Percentiles rank a stretch among this genome's conserved stretches.
phyloP scores from a whole-genome alignment of 1,284 basidiomycete genomes.

The Austroboletus niveus region DNA sequence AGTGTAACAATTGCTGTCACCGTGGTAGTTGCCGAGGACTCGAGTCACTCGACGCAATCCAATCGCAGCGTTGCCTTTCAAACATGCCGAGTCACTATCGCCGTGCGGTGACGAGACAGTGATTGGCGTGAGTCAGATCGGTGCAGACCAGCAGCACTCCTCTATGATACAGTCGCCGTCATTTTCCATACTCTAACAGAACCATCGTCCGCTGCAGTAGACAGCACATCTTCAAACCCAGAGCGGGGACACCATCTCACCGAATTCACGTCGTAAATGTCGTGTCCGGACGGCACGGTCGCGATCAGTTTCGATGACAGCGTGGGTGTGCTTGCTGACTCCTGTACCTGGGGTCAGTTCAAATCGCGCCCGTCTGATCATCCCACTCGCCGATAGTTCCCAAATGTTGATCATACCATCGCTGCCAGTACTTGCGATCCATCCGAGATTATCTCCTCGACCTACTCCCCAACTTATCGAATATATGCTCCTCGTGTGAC shows the following conservation, averaged over 20 bases:
- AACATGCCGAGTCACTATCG: too few relatives aligned
- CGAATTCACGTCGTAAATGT: conserved; percentile 74
- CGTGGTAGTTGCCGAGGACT: too few relatives aligned
- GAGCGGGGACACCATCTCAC: conserved; percentile 73
- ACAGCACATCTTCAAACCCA: conserved; percentile 62
- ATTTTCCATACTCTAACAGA: conserved; percentile 65
- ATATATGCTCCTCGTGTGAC: conserved; percentile 76
- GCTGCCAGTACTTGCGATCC: conserved; percentile 73
- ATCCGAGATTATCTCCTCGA: conserved; percentile 52
- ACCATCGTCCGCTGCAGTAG: conserved; percentile 81
- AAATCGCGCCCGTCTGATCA: background rate
- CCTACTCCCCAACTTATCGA: conserved; percentile 78
- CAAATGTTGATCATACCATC: conserved; percentile 78
- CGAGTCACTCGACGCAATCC: too few relatives aligned
- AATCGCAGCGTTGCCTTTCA: too few relatives aligned
- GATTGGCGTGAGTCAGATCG: too few relatives aligned
- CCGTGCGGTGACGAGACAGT: too few relatives aligned
- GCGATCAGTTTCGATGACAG: conserved; percentile 49
- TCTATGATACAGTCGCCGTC: background rate
- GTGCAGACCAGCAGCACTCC: background rate
- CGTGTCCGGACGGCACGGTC: conserved; percentile 60
- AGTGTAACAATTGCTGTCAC: too few relatives aligned
- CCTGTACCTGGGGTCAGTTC: conserved; percentile 6
- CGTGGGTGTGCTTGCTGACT: conserved; percentile 21
- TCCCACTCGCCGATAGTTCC: conserved; percentile 57